Conservation (phyloP, 345 rosid genomes). For the Lepidium didymum region DNA sequence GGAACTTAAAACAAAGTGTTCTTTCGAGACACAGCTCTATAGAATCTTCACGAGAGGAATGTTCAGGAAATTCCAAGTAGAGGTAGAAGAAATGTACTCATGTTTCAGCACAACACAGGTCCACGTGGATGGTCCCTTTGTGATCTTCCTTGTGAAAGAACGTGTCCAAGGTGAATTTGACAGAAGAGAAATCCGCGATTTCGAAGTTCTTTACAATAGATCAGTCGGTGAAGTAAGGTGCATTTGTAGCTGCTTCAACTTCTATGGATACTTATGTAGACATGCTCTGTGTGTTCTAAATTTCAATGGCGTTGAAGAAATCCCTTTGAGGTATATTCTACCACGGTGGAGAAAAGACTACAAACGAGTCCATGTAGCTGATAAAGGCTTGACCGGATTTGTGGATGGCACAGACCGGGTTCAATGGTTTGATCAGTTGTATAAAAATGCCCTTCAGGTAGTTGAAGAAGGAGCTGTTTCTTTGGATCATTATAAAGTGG, state of each 20-base stretch:
- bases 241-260: conserved; percentile 79
- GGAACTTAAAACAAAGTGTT: conserved; percentile 55
- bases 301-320: conserved; percentile 67
- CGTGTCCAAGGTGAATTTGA: conserved; percentile 49
- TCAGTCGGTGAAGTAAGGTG: conserved; percentile 71
- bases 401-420: conserved; percentile 22
- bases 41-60: conserved; percentile 56
- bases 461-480: conserved; percentile 68
- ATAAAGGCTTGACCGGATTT: conserved; percentile 12
- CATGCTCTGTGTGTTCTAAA: conserved; percentile 76
- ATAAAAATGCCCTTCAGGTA: conserved; percentile 46
- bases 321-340: conserved; percentile 52
- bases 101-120: conserved; percentile 75
- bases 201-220: conserved; percentile 71
- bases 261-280: conserved; percentile 74
- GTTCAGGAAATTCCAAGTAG: conserved; percentile 69
- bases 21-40: conserved; percentile 78
- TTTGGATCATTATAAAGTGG: conserved; percentile 52
- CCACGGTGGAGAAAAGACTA: conserved; percentile 65
- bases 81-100: conserved; percentile 82
- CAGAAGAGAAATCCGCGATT: conserved; percentile 53
- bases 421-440: conserved; percentile 55
- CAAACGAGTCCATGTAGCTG: conserved; percentile 40
- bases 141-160: conserved; percentile 77
- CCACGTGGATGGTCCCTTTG: conserved; percentile 50